A percentile compares a stretch with the other conserved stretches of the same genome.
These are phyloP conservation scores for Heliamphora pulchella DNA, from an alignment of 179 eudicot genomes.

Conservation along the genomic window DNA sequence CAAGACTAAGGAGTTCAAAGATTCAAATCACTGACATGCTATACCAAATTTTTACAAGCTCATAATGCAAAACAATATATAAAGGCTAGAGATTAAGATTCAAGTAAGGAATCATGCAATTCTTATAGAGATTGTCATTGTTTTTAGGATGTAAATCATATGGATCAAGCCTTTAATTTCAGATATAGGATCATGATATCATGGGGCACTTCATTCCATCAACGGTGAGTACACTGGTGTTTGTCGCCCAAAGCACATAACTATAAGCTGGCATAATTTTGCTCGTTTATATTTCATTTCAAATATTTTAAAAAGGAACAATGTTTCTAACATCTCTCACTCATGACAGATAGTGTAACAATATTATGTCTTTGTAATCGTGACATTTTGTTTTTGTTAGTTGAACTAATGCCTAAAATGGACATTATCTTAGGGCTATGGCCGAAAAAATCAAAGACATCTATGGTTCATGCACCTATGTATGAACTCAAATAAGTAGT, in stretches of 20 bases:
- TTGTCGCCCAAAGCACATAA: too few species aligned
- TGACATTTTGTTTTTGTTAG: not conserved
- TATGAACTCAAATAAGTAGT: not conserved
- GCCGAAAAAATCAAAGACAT: not conserved
- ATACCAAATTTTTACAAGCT: not conserved
- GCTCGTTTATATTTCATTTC: not conserved
- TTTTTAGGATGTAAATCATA: too few species aligned
- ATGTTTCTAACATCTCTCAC: not conserved
- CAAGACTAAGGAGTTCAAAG: not conserved
- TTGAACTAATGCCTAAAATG: not conserved
- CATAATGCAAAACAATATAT: too few species aligned
- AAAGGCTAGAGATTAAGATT: too few species aligned
- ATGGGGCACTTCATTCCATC: too few species aligned
- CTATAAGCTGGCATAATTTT: not conserved
- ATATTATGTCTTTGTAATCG: not conserved
- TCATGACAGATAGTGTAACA: not conserved
- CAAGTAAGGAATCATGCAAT: too few species aligned
- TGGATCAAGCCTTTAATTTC: too few species aligned
- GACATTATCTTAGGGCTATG: not conserved
- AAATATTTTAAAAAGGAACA: not conserved
- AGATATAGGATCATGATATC: too few species aligned
- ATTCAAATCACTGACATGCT: not conserved
- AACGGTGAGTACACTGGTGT: too few species aligned
- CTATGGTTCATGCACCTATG: not conserved
- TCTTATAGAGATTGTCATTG: too few species aligned